phyloP scores from a whole-genome alignment of 495 filamentous ascomycete species.

The Hypoxylon lenormandii region DNA sequence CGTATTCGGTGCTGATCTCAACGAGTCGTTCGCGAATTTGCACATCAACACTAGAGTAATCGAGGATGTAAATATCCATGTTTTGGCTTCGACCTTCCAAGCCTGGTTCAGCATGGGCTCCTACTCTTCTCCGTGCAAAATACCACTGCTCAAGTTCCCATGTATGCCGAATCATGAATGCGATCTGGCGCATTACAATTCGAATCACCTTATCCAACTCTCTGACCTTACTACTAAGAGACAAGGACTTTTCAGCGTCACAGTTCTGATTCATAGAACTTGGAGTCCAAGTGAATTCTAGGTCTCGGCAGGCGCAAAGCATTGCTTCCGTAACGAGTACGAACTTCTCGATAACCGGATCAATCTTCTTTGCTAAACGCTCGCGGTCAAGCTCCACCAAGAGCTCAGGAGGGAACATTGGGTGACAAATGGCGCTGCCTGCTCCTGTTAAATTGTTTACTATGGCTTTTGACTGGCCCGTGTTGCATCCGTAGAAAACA shows the following conservation, averaged over 20 bases:
- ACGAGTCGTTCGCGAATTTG: constrained; percentile 17
- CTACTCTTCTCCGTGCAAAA: background rate
- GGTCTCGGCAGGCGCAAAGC: background rate
- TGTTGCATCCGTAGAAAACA: constrained; percentile 34
- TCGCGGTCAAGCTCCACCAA: constrained; percentile 28
- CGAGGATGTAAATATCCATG: no score
- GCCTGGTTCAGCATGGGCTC: background rate
- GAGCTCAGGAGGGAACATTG: constrained; percentile 23
- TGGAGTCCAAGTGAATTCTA: background rate
- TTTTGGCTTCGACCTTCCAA: background rate
- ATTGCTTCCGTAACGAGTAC: constrained; percentile 1
- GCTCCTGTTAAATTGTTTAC: background rate
- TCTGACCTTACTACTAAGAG: constrained; percentile 2
- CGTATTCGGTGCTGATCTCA: constrained; percentile 26
- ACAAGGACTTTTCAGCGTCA: background rate
- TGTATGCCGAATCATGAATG: constrained; percentile 17
- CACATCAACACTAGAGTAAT: background rate
- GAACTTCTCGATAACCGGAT: background rate
- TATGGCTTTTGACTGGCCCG: constrained; percentile 11
- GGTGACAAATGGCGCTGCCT: constrained; percentile 6
- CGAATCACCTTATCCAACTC: constrained; percentile 19
- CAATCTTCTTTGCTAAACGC: constrained; percentile 4
- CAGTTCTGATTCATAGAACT: constrained; percentile 1
- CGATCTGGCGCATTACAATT: constrained; percentile 19
- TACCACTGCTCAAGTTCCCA: constrained; percentile 6